Conservation (phyloP, 495 filamentous ascomycete genomes). For the Tuber borchii region DNA sequence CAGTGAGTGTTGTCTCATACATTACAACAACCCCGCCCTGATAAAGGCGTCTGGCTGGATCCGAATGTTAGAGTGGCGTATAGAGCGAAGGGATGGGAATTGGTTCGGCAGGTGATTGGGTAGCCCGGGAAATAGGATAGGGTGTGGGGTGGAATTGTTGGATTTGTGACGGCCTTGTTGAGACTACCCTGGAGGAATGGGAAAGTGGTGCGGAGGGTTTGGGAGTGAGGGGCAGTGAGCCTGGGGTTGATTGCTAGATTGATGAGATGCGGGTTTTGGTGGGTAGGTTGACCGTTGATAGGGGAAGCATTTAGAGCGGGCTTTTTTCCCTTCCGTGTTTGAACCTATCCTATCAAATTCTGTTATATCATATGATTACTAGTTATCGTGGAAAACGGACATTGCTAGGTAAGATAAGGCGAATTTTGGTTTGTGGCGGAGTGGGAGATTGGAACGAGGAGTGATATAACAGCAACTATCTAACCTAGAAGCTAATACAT, state of each 20-base stretch:
- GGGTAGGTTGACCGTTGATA: too few relatives aligned
- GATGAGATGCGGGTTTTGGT: slow-evolving; percentile 81
- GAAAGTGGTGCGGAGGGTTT: slow-evolving; percentile 32
- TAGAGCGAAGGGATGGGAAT: slow-evolving; percentile 53
- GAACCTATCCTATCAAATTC: not conserved
- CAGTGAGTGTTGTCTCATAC: slow-evolving; percentile 78
- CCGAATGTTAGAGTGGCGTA: slow-evolving; percentile 73
- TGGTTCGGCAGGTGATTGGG: slow-evolving; percentile 45
- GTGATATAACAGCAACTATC: too few relatives aligned
- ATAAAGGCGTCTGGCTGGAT: slow-evolving; percentile 67
- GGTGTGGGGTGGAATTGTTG: slow-evolving; percentile 35
- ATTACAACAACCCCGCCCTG: slow-evolving; percentile 59
- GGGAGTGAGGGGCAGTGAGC: slow-evolving; percentile 43
- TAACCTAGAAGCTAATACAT: too few relatives aligned
- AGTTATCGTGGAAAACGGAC: not conserved
- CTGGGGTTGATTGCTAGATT: slow-evolving; percentile 61
- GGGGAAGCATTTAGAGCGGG: slow-evolving; percentile 61
- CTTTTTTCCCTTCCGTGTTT: not conserved
- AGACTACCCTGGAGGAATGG: slow-evolving; percentile 44
- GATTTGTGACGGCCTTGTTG: slow-evolving; percentile 4
- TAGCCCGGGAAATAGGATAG: slow-evolving; percentile 45
- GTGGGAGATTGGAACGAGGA: too few relatives aligned
- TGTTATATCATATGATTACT: too few relatives aligned
- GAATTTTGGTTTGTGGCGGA: too few relatives aligned
- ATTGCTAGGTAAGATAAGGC: too few relatives aligned